A percentile compares a stretch with the other conserved stretches of the same genome.
These are phyloP conservation scores for Mycena haematopus DNA, from an alignment of 768 basidiomycete genomes.

Conservation along the genomic window DNA sequence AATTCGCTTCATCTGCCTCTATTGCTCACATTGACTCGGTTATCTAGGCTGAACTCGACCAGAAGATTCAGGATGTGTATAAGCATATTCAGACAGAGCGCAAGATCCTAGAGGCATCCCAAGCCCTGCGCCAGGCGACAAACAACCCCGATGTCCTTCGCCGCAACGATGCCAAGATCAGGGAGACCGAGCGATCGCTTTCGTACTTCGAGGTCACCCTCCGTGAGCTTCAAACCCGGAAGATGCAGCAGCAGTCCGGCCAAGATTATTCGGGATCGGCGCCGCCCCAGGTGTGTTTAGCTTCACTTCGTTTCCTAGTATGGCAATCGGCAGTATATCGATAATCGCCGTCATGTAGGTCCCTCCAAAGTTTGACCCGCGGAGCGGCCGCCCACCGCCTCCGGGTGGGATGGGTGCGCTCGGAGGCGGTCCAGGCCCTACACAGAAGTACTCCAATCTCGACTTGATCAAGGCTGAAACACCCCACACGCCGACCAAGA, in stretches of 20 bases:
- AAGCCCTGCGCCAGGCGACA: constrained; percentile 81
- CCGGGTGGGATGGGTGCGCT: constrained; percentile 2
- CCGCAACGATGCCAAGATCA: constrained; percentile 83
- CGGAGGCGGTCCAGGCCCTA: constrained; percentile 13
- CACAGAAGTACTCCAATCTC: constrained; percentile 75
- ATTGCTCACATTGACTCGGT: constrained; percentile 15
- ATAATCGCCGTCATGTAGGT: constrained; percentile 43
- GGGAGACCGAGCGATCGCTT: constrained; percentile 83
- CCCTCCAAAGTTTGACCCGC: constrained; percentile 56
- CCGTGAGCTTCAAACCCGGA: constrained; percentile 81
- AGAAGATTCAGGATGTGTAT: constrained; percentile 91
- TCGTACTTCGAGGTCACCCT: constrained; percentile 89
- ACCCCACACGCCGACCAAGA: constrained; percentile 94
- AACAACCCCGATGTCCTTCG: constrained; percentile 86
- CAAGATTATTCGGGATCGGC: constrained; percentile 55
- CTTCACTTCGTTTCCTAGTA: constrained; percentile 21
- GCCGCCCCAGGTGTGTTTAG: constrained; percentile 48
- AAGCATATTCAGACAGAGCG: constrained; percentile 91
- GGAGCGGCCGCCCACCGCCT: constrained; percentile 46
- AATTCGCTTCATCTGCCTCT: constrained; percentile 17
- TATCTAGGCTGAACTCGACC: constrained; percentile 75
- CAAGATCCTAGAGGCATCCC: constrained; percentile 88
- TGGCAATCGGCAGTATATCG: constrained; percentile 32
- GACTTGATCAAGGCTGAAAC: constrained; percentile 98
- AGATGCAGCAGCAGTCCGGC: constrained; percentile 66